Evolutionary conservation across 495 filamentous ascomycete genomes (phyloP), one percentile per base, ranked within the genome.

Genomic region (Podospora bellae-mahoneyi): DNA sequence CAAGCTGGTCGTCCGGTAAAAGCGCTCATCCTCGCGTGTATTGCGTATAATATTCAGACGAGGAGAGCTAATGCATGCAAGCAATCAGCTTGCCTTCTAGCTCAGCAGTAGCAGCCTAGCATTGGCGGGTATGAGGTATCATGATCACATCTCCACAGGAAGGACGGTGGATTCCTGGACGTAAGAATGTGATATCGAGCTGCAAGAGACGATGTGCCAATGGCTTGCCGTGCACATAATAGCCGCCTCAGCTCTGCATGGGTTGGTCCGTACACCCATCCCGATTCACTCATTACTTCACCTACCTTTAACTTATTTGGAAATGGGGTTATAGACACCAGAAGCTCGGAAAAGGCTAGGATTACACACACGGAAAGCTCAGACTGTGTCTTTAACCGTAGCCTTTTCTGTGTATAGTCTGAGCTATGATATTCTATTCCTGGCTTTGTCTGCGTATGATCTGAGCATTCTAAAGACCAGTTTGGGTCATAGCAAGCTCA

Each of bases 91-190:
- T 79, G 76, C 78, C 74, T 71, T 48, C 39, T 48, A 48, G 39
- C 39, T 48, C 39, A 48, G 39, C 39, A 48, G 39, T 48, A 48
- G 39, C 39, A 66, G 69, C 74, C 59, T 78, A 78, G 78, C 75
- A 74, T 48, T 70, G 77, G 80, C 79, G 77, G 77, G 75, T 81
- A 82, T 71, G 76, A 68, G 64, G 66, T 57, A 64, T 60, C 62
- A 65, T 62, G n/a, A 69, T 76, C 74, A 70, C 72, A 71, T 63
- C 65, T 56, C 53, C 39, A 48, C 39, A 10, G 39, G 6, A 48
- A 10, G 13, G 13, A 48, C 13, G 59, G 60, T 56, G 10, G 57
- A 61, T 32, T 44, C 53, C 56, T 32, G 10, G 18, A 58, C 28
- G 54, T 26, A 60, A 23, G 13, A 48, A 44, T 63, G 61, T 63